Evolutionary conservation across 805 yeast species (phyloP), one percentile per base, ranked within the genome.

Genomic region (Candida khao-thaluensis): DNA sequence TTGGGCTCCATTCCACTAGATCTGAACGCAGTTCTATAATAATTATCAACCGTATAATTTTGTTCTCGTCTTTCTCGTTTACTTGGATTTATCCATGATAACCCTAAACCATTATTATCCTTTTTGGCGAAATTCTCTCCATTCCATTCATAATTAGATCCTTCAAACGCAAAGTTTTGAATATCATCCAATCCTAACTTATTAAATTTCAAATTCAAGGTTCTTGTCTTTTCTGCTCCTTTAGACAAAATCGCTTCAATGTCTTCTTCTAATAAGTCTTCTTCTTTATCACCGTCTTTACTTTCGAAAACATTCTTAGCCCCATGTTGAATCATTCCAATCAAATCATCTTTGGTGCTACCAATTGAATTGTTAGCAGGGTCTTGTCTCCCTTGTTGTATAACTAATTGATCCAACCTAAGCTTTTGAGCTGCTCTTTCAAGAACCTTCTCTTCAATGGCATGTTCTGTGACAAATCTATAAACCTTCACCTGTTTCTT

Each of bases 261-360:
- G 58, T 91, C 96, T 38, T 77, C 82, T 40, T 77, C 79, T 41
- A 56, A 62, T 60, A 54, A 55, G 42, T 51, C 41, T 20, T 49
- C 56, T 2, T 29, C 28, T 3, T 18, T 15, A 5, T 21, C 15
- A 18, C 26, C 33, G 8, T 59, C 53, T 22, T 44, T 49, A 16
- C 72, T 61, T 45, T 85, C 91, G 59, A 93, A 84, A 14, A 93
- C 90, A 31, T 81, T 79, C 57, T 84, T 82, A 1, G 99, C 99
- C 42, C 99, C 99, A 61, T 83, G 95, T 61, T 91, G 98, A 60
- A 91, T 91, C 98, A 93, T 93, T 35, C 85, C 87, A 17, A 91
- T 66, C 52, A 91, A 76, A 55, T 90, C 98, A 52, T 88, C 97
- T 54, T 86, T 85, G 4, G 74, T 64, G 49, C 73, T 81, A 12